Base-by-base conservation (phyloP, 1,284 basidiomycete species). In the Cutaneotrichosporon curvatum region DNA sequence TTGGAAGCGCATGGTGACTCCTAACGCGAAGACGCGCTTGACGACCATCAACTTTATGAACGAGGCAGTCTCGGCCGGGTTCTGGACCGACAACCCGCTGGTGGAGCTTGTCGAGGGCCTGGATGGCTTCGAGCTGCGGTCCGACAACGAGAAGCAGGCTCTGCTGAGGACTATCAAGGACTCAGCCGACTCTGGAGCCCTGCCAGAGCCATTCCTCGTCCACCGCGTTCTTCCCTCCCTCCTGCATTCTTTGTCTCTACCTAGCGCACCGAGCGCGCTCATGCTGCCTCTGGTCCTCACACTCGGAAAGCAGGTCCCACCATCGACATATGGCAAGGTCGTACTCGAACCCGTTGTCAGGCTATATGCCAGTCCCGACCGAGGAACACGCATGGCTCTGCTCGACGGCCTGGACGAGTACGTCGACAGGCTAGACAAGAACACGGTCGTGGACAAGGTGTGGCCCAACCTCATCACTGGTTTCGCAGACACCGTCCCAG, bases 391-490 rank as follows among this genome's bases (percentile, higher is more conserved):
- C 22, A 94, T 98, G 84, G 90, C 89, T 1, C 72, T 98, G 32
- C 77, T 98, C 12, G 91, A 97, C 37, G 82, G 85, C 32, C 71
- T 98, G 31, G 75, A 81, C 2, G 82, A 89, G 53, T 97, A 90
- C 65, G 81, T 79, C 1, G 87, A 94, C 42, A 87, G 85, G 62
- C 71, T 98, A 45, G 90, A 95, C 63, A 83, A 84, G 63, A 85
- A 83, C 68, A 81, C 77, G 0, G 87, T 97, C 1, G 78, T 78
- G 37, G 86, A 94, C 42, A 88, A 87, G 65, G 79, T 99, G 12
- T 99, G 92, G 82, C 92, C 94, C 1, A 79, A 91, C 73, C 74
- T 98, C 56, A 90, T 90, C 80, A 89, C 89, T 3, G 95, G 95
- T 0, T 97, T 99, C 65, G 79, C 84, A 4, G 95, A 98, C 66